phyloP scores from a whole-genome alignment of 768 basidiomycete species.

The Rhizopogon sp. region DNA sequence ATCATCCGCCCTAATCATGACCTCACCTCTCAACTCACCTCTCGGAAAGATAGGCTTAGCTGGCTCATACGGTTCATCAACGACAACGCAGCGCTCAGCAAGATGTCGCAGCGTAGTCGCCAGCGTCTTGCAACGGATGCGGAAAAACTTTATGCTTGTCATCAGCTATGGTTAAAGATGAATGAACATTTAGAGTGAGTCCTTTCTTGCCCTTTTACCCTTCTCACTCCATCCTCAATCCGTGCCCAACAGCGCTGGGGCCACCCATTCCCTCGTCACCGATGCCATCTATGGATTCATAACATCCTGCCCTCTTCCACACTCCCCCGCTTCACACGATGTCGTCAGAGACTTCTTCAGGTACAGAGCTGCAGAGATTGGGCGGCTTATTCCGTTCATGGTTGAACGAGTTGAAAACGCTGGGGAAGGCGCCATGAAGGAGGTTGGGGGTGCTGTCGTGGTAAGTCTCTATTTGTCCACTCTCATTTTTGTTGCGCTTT shows the following conservation, averaged over 20 bases:
- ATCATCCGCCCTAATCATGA: conserved; percentile 76
- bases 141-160: conserved; percentile 79
- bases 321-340: conserved; percentile 46
- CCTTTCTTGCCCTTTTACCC: not conserved
- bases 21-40: conserved; percentile 69
- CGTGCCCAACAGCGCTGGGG: conserved; percentile 38
- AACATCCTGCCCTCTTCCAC: conserved; percentile 27
- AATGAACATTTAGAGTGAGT: conserved; percentile 64
- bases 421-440: conserved; percentile 24
- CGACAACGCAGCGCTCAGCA: conserved; percentile 73
- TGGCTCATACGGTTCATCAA: conserved; percentile 91
- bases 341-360: conserved; percentile 83
- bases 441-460: conserved; percentile 45
- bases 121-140: conserved; percentile 76
- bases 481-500: not conserved
- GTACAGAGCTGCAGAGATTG: conserved; percentile 59
- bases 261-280: conserved; percentile 59
- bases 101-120: conserved; percentile 80
- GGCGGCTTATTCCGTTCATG: conserved; percentile 60
- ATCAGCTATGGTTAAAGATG: conserved; percentile 76
- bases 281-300: conserved; percentile 70
- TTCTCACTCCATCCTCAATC: not conserved
- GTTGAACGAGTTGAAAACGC: conserved; percentile 22
- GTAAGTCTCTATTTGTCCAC: conserved; percentile 39
- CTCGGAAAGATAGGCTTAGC: conserved; percentile 68